These are phyloP conservation scores for Neurospora sp. DNA, from an alignment of 2,329 filamentous ascomycete genomes.

Conservation along the genomic window DNA sequence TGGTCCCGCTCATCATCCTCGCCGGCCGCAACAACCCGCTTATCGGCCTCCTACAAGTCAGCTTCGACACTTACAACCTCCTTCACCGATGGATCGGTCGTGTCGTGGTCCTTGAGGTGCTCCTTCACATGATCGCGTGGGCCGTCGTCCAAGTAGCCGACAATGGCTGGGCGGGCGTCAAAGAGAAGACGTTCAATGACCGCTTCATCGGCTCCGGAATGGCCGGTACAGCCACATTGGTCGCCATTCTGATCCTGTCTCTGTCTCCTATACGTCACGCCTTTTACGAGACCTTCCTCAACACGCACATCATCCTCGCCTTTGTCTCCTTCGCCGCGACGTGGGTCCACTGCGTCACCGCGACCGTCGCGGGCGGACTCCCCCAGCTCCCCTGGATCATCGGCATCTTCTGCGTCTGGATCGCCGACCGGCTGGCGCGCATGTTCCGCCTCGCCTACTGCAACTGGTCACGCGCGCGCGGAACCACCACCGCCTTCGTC, in stretches of 20 bases:
- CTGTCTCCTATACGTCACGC: constrained; percentile 78
- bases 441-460: constrained; percentile 53
- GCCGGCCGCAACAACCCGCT: constrained; percentile 90
- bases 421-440: constrained; percentile 55
- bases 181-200: constrained; percentile 42
- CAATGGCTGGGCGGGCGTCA: constrained; percentile 50
- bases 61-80: constrained; percentile 94
- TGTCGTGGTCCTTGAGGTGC: constrained; percentile 57
- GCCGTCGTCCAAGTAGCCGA: constrained; percentile 58
- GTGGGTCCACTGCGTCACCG: constrained; percentile 66
- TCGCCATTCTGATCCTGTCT: constrained; percentile 58
- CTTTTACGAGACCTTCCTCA: constrained; percentile 95
- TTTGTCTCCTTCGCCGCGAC: constrained; percentile 58
- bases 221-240: constrained; percentile 49
- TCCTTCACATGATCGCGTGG: constrained; percentile 66
- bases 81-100: constrained; percentile 77
- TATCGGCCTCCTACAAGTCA: constrained; percentile 71
- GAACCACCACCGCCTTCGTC: constrained; percentile 54
- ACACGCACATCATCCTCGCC: constrained; percentile 70
- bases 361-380: constrained; percentile 53
- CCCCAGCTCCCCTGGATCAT: constrained; percentile 67
- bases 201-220: constrained; percentile 51
- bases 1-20: constrained; percentile 82
- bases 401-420: constrained; percentile 68
- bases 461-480: constrained; percentile 47